Evolutionary conservation across 2,329 filamentous ascomycete genomes (phyloP).

Genomic region (Scorias spongiosa): DNA sequence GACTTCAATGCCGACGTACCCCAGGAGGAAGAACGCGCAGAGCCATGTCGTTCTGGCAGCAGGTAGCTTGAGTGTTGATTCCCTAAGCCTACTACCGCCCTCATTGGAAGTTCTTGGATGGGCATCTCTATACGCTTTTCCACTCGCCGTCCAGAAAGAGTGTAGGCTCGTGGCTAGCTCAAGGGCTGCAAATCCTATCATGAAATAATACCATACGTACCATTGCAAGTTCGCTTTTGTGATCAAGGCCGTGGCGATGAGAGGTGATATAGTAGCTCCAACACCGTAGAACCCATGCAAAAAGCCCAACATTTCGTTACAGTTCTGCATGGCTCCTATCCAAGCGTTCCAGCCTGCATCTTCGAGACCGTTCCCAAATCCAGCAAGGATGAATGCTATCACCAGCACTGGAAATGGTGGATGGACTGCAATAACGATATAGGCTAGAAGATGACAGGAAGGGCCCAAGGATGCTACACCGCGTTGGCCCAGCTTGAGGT

Average conservation of each 20-base stretch:
- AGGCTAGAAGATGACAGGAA: slow-evolving; percentile 46
- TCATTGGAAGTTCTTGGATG: slow-evolving; percentile 29
- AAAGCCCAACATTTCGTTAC: slow-evolving; percentile 60
- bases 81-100: slow-evolving; percentile 34
- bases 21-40: slow-evolving; percentile 57
- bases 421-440: slow-evolving; percentile 49
- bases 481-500: slow-evolving; percentile 51
- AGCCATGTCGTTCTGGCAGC: slow-evolving; percentile 52
- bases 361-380: slow-evolving; percentile 56
- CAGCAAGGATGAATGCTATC: slow-evolving; percentile 48
- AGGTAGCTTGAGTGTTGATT: slow-evolving; percentile 32
- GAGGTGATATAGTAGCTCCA: slow-evolving; percentile 52
- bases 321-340: slow-evolving; percentile 56
- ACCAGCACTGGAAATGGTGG: slow-evolving; percentile 55
- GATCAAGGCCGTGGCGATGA: slow-evolving; percentile 60
- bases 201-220: slow-evolving; percentile 64
- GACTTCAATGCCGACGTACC: slow-evolving; percentile 67
- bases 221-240: slow-evolving; percentile 46
- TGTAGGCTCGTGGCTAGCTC: slow-evolving; percentile 38
- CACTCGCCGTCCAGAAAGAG: slow-evolving; percentile 51
- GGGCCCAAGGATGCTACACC: slow-evolving; percentile 55
- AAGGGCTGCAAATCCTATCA: slow-evolving; percentile 43
- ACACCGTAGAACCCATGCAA: slow-evolving; percentile 59
- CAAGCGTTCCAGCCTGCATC: slow-evolving; percentile 48
- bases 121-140: slow-evolving; percentile 38